Evolutionary conservation across 257 asterid species (phyloP).

Genomic region (Cinchona pubescens): DNA sequence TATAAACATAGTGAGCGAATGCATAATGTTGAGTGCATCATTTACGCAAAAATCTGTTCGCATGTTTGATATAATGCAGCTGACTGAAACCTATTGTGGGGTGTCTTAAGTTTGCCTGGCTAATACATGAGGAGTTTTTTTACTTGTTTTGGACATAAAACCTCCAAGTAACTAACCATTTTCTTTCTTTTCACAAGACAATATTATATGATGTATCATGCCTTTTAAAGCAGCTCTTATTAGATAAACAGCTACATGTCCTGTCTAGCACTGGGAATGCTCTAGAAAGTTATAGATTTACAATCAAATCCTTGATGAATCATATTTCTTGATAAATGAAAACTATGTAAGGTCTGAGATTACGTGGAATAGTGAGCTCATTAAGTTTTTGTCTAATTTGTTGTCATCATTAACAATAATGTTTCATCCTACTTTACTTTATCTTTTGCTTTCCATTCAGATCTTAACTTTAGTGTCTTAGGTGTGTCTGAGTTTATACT

Average conservation of each 20-base stretch:
- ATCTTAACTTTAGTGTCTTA: slow-evolving; percentile 4
- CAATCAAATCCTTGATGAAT: not conserved
- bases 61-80: not conserved
- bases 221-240: not conserved
- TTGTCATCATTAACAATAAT: too few relatives aligned
- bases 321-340: not conserved
- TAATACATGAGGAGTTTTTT: not conserved
- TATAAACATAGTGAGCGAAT: not conserved
- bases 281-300: not conserved
- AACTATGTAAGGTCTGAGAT: not conserved
- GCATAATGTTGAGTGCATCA: not conserved
- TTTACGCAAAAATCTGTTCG: not conserved
- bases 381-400: not conserved
- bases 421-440: not conserved
- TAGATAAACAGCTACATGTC: not conserved
- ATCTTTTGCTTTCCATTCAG: not conserved
- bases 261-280: not conserved
- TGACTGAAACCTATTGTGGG: not conserved
- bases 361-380: not conserved
- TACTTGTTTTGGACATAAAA: not conserved
- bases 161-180: not conserved
- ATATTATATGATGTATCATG: not conserved
- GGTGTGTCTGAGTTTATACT: not conserved
- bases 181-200: not conserved
- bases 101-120: not conserved